A percentile compares a stretch with the other conserved stretches of the same genome.
These are phyloP conservation scores for Rosa persica DNA, from an alignment of 306 rosid genomes.

Conservation along the genomic window DNA sequence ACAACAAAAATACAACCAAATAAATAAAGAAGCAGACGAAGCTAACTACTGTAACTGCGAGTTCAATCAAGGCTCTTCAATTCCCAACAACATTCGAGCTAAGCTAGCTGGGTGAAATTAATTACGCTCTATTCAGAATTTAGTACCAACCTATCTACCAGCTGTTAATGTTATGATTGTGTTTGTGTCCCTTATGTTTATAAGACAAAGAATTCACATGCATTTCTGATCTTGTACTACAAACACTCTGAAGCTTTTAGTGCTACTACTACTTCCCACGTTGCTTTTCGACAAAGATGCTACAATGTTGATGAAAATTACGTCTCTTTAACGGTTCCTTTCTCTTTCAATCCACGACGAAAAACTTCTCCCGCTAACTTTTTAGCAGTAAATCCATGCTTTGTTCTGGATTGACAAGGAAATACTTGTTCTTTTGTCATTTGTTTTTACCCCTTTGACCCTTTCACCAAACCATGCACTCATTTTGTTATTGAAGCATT, in stretches of 20 bases:
- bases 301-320: background rate
- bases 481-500: background rate
- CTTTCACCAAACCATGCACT: background rate
- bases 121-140: background rate
- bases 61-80: background rate
- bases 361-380: background rate
- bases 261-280: background rate
- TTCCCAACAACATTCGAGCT: background rate
- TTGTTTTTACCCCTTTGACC: background rate
- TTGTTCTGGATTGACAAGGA: background rate
- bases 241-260: background rate
- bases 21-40: background rate
- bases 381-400: background rate
- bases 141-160: background rate
- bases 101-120: background rate
- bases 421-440: background rate
- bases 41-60: background rate
- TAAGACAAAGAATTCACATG: background rate
- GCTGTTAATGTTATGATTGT: background rate
- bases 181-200: background rate
- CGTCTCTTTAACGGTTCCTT: background rate
- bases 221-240: background rate
- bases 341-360: background rate
- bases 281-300: slow-evolving; percentile 5
- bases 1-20: background rate